Percentiles rank a stretch among this genome's conserved stretches.
Conservation (phyloP, 1,284 basidiomycete species). For the Microbotryum scabiosae region DNA sequence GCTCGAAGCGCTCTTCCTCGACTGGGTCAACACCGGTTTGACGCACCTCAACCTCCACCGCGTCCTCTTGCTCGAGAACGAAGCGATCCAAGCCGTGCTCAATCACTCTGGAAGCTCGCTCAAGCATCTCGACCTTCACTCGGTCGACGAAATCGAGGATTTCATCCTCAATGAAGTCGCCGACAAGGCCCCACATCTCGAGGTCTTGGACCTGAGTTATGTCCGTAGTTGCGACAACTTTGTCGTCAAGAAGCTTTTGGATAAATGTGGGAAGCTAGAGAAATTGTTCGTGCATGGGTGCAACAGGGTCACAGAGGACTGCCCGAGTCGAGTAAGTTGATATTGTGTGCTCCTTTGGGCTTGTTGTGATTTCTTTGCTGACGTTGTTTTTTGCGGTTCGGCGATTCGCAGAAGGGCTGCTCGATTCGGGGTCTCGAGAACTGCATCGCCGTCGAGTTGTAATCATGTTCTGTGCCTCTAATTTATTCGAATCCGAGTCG, state of each 20-base stretch:
- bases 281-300: conserved; percentile 39
- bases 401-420: neutral
- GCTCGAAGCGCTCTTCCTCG: conserved; percentile 57
- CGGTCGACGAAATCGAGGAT: conserved; percentile 57
- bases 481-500: neutral
- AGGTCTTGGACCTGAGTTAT: conserved; percentile 72
- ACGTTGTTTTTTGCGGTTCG: neutral
- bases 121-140: conserved; percentile 61
- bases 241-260: conserved; percentile 61
- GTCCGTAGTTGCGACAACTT: conserved; percentile 79
- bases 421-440: conserved; percentile 10
- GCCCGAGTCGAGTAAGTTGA: conserved; percentile 24
- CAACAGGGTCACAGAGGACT: conserved; percentile 34
- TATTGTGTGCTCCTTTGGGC: too few species aligned
- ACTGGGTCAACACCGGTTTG: conserved; percentile 37
- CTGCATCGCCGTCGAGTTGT: neutral
- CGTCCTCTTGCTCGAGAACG: conserved; percentile 47
- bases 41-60: conserved; percentile 36
- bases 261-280: conserved; percentile 38
- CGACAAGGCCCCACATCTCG: conserved; percentile 47
- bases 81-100: conserved; percentile 58
- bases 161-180: conserved; percentile 53
- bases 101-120: conserved; percentile 59
- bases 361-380: neutral
- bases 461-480: neutral